Evolutionary conservation across 306 rosid genomes (phyloP).

Genomic region (Abrus pulchellus): DNA sequence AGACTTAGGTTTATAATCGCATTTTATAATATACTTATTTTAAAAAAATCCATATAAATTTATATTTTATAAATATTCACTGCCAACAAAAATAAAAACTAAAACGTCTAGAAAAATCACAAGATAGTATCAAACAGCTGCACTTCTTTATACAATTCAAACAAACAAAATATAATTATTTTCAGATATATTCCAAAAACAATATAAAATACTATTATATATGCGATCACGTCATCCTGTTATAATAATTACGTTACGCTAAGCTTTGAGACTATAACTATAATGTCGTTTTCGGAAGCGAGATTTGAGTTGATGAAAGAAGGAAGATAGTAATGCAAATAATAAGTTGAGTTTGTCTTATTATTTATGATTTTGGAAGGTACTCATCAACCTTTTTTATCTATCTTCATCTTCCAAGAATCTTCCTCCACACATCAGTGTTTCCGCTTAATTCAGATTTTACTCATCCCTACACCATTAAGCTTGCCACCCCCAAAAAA

Average conservation of each 20-base stretch:
- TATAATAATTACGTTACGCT: conserved; percentile 32
- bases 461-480: neutral
- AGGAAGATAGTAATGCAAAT: neutral
- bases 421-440: conserved; percentile 48
- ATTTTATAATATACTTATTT: no score
- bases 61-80: neutral
- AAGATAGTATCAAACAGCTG: neutral
- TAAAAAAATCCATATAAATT: neutral
- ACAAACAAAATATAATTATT: neutral
- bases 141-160: neutral
- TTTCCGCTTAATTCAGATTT: neutral
- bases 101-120: no score
- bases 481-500: neutral
- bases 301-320: neutral
- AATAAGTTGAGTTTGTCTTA: conserved; percentile 23
- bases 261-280: neutral
- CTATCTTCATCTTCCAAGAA: conserved; percentile 57
- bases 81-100: neutral
- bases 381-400: conserved; percentile 14
- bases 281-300: conserved; percentile 32
- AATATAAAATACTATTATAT: no score
- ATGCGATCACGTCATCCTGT: conserved; percentile 22
- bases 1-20: no score
- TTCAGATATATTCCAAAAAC: no score
- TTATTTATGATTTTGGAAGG: neutral